phyloP scores from a whole-genome alignment of 1,284 basidiomycete species.

The Tilletia horrida region DNA sequence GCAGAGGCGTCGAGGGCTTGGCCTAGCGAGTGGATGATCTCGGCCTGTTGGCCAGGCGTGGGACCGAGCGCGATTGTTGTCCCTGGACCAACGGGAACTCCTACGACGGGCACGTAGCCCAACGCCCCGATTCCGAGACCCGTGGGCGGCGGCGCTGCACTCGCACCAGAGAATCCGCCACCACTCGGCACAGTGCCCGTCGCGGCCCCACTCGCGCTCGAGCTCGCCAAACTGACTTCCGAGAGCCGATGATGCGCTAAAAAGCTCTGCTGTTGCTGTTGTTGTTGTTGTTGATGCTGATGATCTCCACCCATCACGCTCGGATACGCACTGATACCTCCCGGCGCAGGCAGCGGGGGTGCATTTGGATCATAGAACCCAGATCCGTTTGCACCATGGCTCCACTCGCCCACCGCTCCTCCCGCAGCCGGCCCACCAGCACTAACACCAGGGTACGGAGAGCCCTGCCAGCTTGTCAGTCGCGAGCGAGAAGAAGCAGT shows the following conservation, averaged over 20 bases:
- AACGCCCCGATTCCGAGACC: not conserved
- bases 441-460: slow-evolving; percentile 8
- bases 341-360: not conserved
- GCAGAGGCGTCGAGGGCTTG: slow-evolving; percentile 42
- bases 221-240: slow-evolving; percentile 1
- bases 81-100: slow-evolving; percentile 7
- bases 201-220: not conserved
- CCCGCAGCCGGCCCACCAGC: no score
- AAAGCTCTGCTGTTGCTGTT: not conserved
- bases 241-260: slow-evolving; percentile 4
- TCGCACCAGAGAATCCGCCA: not conserved
- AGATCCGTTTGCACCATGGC: no score
- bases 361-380: not conserved
- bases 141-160: not conserved
- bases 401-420: no score
- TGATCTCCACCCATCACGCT: not conserved
- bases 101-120: slow-evolving; percentile 9
- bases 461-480: slow-evolving; percentile 17
- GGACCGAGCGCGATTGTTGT: slow-evolving; percentile 12
- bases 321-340: not conserved
- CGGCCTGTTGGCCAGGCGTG: slow-evolving; percentile 29
- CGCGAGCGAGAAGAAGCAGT: not conserved
- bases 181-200: not conserved
- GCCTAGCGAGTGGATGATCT: slow-evolving; percentile 44
- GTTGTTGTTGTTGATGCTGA: no score